Evolutionary conservation across 1,139 yeast species (phyloP).

Genomic region (Yamadazyma diospyri): DNA sequence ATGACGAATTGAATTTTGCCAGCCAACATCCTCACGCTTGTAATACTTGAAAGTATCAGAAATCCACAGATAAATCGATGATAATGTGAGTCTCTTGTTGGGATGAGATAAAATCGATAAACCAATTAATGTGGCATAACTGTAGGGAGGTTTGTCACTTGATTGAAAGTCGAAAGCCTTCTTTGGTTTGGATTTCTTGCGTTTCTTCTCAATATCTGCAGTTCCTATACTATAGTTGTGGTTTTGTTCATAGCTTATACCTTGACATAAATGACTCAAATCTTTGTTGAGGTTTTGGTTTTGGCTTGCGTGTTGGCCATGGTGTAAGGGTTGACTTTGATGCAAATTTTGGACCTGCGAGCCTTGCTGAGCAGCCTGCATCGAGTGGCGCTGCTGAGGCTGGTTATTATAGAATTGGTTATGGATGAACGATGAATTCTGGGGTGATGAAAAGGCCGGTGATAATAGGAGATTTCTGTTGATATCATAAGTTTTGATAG

Average conservation of each 20-base stretch:
- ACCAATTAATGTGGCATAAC: slow-evolving; percentile 92
- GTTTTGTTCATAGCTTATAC: not conserved
- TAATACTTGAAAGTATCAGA: slow-evolving; percentile 83
- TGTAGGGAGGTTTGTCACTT: slow-evolving; percentile 79
- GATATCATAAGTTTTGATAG: slow-evolving; percentile 13
- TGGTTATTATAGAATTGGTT: slow-evolving; percentile 2
- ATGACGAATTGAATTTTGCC: slow-evolving; percentile 92
- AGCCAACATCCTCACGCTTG: slow-evolving; percentile 82
- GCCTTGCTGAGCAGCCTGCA: not conserved
- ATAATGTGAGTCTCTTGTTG: slow-evolving; percentile 72
- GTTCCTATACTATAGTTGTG: slow-evolving; percentile 10
- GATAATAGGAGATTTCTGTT: slow-evolving; percentile 23
- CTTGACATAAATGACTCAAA: not conserved
- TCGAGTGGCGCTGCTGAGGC: not conserved
- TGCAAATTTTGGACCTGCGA: not conserved
- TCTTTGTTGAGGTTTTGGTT: no score
- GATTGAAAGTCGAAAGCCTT: slow-evolving; percentile 38
- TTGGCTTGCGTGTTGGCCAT: not conserved
- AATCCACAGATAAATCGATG: slow-evolving; percentile 93
- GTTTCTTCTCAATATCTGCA: slow-evolving; percentile 15
- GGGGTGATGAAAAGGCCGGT: slow-evolving; percentile 52
- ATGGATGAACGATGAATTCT: slow-evolving; percentile 12
- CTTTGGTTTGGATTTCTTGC: slow-evolving; percentile 15
- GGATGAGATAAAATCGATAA: slow-evolving; percentile 89
- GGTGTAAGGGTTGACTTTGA: not conserved